Evolutionary conservation across 2,329 filamentous ascomycete genomes (phyloP).

Genomic region (Monosporascus sp.): DNA sequence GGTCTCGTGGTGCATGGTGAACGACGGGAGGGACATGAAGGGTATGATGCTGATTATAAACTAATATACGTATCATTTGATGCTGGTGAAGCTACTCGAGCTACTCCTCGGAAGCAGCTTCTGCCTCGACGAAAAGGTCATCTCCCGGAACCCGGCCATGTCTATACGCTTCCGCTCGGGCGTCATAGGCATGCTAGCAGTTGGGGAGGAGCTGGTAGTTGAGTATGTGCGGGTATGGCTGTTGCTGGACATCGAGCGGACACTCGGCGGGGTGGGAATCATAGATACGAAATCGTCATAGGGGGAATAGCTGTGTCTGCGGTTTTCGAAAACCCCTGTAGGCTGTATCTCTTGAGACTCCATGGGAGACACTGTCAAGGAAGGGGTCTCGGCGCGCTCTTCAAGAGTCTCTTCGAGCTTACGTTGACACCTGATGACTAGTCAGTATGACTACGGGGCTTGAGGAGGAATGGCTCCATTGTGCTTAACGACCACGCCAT

Average conservation of each 20-base stretch:
- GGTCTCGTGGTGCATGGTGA: background rate
- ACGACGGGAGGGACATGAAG: background rate
- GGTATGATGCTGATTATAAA: background rate
- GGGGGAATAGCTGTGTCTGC: too few relatives aligned
- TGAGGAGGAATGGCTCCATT: background rate
- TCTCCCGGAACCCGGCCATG: conserved; percentile 16
- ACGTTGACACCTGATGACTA: conserved; percentile 5
- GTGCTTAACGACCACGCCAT: background rate
- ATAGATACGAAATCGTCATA: conserved; percentile 6
- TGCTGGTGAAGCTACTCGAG: conserved; percentile 1
- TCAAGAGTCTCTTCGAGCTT: conserved; percentile 15
- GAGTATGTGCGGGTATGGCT: conserved; percentile 14
- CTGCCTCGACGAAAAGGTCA: conserved; percentile 19
- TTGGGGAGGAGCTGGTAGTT: conserved; percentile 14
- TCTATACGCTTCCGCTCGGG: conserved; percentile 15
- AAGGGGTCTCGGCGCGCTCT: conserved; percentile 4
- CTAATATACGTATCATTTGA: background rate
- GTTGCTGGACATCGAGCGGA: conserved; percentile 13
- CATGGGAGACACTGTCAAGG: conserved; percentile 18
- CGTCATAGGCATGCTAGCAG: conserved; percentile 8
- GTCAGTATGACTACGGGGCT: background rate
- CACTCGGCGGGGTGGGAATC: conserved; percentile 18
- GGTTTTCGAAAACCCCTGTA: conserved; percentile 7
- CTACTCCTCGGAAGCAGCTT: conserved; percentile 8
- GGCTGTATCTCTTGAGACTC: conserved; percentile 21